These are phyloP conservation scores for Prunus salicina DNA, from an alignment of 306 rosid genomes.

Conservation along the genomic window DNA sequence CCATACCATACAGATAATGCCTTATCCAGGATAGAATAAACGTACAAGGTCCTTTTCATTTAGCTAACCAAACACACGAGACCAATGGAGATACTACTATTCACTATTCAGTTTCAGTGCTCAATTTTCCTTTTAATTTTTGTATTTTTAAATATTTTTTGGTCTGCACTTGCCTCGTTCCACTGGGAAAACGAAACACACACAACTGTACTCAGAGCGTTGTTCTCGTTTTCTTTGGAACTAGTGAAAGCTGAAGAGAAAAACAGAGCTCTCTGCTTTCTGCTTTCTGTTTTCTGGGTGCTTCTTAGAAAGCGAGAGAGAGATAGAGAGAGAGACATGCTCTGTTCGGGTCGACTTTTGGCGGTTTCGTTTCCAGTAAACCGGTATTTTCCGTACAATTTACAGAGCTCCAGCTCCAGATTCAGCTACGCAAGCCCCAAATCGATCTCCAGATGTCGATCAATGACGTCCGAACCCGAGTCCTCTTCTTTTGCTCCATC, in stretches of 20 bases:
- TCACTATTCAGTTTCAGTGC: too few relatives aligned
- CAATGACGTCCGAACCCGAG: conserved; percentile 47
- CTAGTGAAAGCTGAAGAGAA: background rate
- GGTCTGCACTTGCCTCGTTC: too few relatives aligned
- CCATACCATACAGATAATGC: too few relatives aligned
- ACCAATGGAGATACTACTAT: too few relatives aligned
- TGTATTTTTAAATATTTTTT: too few relatives aligned
- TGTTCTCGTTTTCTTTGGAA: background rate
- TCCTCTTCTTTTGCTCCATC: conserved; percentile 56
- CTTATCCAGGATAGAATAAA: too few relatives aligned
- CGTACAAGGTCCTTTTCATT: too few relatives aligned
- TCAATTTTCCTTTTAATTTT: too few relatives aligned
- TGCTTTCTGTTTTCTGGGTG: background rate
- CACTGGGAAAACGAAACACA: too few relatives aligned
- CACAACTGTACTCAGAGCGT: background rate
- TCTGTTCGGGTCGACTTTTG: conserved; percentile 44
- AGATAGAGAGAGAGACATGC: conserved; percentile 25
- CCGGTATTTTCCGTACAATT: conserved; percentile 15
- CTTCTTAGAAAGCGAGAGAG: background rate
- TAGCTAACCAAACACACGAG: too few relatives aligned
- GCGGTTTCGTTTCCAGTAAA: conserved; percentile 34
- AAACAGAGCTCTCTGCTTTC: background rate
- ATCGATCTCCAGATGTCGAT: conserved; percentile 30
- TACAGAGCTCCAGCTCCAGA: conserved; percentile 21
- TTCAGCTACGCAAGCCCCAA: conserved; percentile 16